Evolutionary conservation across 1,284 basidiomycete species (phyloP).

Genomic region (Heterobasidion irregulare): DNA sequence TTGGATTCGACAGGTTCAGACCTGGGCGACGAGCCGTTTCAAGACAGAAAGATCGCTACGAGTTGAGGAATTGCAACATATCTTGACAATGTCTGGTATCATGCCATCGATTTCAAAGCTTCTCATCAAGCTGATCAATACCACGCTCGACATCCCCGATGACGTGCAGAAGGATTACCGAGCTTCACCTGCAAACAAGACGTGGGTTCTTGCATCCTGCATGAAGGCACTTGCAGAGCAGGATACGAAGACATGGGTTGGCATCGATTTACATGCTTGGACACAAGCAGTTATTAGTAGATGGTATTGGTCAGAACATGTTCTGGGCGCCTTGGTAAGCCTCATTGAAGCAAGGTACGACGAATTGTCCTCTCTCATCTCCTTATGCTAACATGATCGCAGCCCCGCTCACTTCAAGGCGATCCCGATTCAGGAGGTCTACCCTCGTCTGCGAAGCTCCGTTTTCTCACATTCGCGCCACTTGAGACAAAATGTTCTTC

Average conservation of each 20-base stretch:
- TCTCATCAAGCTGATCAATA: slow-evolving; percentile 41
- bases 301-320: slow-evolving; percentile 54
- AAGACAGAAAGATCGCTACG: background rate
- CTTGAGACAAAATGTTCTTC: slow-evolving; percentile 46
- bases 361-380: background rate
- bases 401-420: slow-evolving; percentile 14
- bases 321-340: slow-evolving; percentile 43
- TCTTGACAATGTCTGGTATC: slow-evolving; percentile 43
- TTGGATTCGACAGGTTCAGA: slow-evolving; percentile 46
- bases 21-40: slow-evolving; percentile 23
- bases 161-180: slow-evolving; percentile 26
- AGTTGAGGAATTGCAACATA: slow-evolving; percentile 40
- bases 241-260: slow-evolving; percentile 33
- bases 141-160: slow-evolving; percentile 25
- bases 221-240: slow-evolving; percentile 38
- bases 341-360: slow-evolving; percentile 43
- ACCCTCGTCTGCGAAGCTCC: slow-evolving; percentile 33
- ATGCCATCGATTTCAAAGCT: slow-evolving; percentile 34
- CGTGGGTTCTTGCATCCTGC: slow-evolving; percentile 44
- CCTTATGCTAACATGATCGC: slow-evolving; percentile 5
- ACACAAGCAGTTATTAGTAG: slow-evolving; percentile 31
- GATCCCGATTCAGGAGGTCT: slow-evolving; percentile 35
- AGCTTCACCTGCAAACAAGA: slow-evolving; percentile 29
- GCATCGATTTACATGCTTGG: slow-evolving; percentile 39
- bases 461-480: slow-evolving; percentile 53